phyloP scores from a whole-genome alignment of 768 basidiomycete genomes.

The Scleroderma bovista region DNA sequence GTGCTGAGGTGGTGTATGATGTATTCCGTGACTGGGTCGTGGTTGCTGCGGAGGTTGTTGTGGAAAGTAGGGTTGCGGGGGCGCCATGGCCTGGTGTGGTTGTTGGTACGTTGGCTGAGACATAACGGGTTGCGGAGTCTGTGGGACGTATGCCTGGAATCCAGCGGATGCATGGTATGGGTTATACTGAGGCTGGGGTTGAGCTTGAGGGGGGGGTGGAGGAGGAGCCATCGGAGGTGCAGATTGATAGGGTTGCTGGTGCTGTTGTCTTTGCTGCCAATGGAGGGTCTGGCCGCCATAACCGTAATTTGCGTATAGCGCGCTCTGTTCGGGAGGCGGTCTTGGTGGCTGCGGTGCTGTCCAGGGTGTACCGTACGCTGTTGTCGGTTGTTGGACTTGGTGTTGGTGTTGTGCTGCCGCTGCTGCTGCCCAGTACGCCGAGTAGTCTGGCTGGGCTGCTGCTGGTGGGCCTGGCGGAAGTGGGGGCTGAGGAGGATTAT shows the following conservation, averaged over 20 bases:
- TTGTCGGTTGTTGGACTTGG: conserved; percentile 30
- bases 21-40: conserved; percentile 42
- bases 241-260: conserved; percentile 46
- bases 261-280: conserved; percentile 67
- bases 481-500: conserved; percentile 68
- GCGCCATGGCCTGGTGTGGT: conserved; percentile 29
- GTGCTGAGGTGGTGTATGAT: conserved; percentile 71
- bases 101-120: conserved; percentile 47
- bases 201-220: conserved; percentile 49
- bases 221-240: conserved; percentile 49
- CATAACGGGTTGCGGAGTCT: conserved; percentile 47
- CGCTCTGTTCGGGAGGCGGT: conserved; percentile 73
- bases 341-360: conserved; percentile 55
- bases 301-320: conserved; percentile 87
- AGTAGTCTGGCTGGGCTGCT: conserved; percentile 68
- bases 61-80: conserved; percentile 38
- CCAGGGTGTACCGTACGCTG: conserved; percentile 64
- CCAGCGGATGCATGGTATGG: conserved; percentile 69
- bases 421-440: conserved; percentile 65
- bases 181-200: conserved; percentile 61
- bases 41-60: conserved; percentile 31
- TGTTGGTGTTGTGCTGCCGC: conserved; percentile 46
- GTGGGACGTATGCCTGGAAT: conserved; percentile 64
- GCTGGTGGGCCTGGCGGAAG: conserved; percentile 78
- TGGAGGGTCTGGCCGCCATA: conserved; percentile 65